A percentile compares a stretch with the other conserved stretches of the same genome.
Evolutionary conservation across 306 rosid genomes (phyloP).

Genomic region (Begonia fuchsioides): DNA sequence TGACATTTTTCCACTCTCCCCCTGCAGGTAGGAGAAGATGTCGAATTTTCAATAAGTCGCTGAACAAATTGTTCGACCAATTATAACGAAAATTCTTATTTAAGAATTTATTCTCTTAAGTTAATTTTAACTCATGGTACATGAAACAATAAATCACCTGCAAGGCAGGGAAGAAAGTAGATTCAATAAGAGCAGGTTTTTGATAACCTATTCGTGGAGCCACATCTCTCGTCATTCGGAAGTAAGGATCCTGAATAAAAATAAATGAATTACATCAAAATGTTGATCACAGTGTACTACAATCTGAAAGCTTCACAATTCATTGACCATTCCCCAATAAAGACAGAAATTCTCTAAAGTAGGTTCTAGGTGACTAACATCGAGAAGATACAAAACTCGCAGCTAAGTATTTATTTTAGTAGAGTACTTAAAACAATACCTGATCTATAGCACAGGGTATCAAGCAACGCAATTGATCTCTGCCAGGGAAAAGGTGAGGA

Average conservation of each 20-base stretch:
- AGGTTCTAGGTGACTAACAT: not conserved
- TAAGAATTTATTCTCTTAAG: not conserved
- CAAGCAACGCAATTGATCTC: constrained; percentile 66
- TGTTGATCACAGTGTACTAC: too few relatives aligned
- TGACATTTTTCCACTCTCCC: constrained; percentile 92
- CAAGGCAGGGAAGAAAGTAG: constrained; percentile 80
- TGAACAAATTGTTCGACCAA: not conserved
- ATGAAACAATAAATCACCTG: constrained; percentile 41
- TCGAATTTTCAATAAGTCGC: not conserved
- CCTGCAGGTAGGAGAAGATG: constrained; percentile 31
- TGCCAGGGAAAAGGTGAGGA: constrained; percentile 79
- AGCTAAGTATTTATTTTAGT: not conserved
- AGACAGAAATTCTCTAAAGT: too few relatives aligned
- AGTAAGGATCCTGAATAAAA: constrained; percentile 73
- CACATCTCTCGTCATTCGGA: constrained; percentile 94
- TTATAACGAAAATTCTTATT: not conserved
- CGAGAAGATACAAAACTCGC: not conserved
- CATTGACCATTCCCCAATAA: too few relatives aligned
- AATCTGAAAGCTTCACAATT: too few relatives aligned
- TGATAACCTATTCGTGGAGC: constrained; percentile 74
- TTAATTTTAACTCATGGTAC: not conserved
- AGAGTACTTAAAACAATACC: constrained; percentile 24
- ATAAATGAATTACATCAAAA: too few relatives aligned
- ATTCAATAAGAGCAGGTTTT: constrained; percentile 85
- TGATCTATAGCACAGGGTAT: constrained; percentile 97